These are phyloP conservation scores for Pleurotus tuber-regium DNA, from an alignment of 768 basidiomycete species.

Conservation along the genomic window DNA sequence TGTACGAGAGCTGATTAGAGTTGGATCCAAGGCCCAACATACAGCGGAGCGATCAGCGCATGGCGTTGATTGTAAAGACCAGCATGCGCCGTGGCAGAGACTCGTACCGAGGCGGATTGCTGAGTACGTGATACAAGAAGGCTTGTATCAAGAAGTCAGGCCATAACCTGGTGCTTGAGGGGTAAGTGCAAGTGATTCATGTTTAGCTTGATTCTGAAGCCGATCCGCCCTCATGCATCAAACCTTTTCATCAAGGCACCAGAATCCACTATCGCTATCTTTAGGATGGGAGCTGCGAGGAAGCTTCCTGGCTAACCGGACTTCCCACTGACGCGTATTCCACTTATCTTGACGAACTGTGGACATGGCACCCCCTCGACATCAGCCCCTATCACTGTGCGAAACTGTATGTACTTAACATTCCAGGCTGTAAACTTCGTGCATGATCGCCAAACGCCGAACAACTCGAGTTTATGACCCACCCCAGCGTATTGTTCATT, in stretches of 20 bases:
- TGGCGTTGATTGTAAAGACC: slow-evolving; percentile 13
- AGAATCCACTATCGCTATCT: slow-evolving; percentile 6
- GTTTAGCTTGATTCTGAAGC: slow-evolving; percentile 9
- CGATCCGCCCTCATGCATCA: slow-evolving; percentile 11
- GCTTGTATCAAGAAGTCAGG: slow-evolving; percentile 35
- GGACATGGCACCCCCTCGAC: too few species aligned
- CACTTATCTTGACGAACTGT: too few species aligned
- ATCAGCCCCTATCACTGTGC: slow-evolving; percentile 6
- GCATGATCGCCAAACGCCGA: slow-evolving; percentile 6
- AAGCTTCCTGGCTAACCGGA: too few species aligned
- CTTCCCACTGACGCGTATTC: too few species aligned
- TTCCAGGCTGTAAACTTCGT: slow-evolving; percentile 7
- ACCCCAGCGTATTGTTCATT: background rate
- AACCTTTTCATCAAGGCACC: background rate
- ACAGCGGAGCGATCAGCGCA: slow-evolving; percentile 2
- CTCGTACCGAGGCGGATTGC: slow-evolving; percentile 47
- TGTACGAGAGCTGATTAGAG: slow-evolving; percentile 47
- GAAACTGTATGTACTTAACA: background rate
- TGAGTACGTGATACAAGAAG: slow-evolving; percentile 47
- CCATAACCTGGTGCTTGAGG: background rate
- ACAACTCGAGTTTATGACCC: background rate
- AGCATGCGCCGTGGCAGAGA: slow-evolving; percentile 38
- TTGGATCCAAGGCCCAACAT: background rate
- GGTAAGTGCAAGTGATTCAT: slow-evolving; percentile 3
- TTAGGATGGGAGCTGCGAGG: background rate